Base-by-base conservation (phyloP, 306 rosid genomes). In the Rosa lucieae region DNA sequence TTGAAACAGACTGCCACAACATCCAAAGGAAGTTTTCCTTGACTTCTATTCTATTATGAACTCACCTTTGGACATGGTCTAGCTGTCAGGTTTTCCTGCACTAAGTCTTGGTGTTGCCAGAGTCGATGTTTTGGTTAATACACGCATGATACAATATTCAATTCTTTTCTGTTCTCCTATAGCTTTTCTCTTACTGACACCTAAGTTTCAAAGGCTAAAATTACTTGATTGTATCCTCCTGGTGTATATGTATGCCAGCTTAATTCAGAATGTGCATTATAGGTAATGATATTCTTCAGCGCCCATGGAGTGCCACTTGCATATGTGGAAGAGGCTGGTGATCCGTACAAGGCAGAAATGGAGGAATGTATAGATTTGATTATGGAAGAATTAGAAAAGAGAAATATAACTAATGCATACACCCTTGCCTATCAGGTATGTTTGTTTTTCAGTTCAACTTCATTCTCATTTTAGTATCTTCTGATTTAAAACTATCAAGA, bases 251-350 rank as follows among this genome's bases (percentile, higher is more conserved):
- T 59, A 8, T 13, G 26, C 43, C 29, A 26, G 58, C 29, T 59
- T 42, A 75, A 23, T 59, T 75, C 3, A 29, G 17, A 59, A 85
- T 81, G 73, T 81, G 26, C 42, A 15, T 82, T 75, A 73, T 86
- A 92, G 97, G 92, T 90, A 56, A 89, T 92, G 90, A 82, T 94
- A 86, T 94, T 94, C 90, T 94, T 94, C 81, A 94, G 98, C 67
- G 98, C 98, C 8, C 98, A 94, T 72, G 98, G 98, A 66, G 98
- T 94, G 66, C 98, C 98, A 2, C 93, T 94, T 85, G 98, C 98
- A 69, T 94, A 94, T 81, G 98, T 94, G 72, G 98, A 94, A 87
- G 96, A 92, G 85, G 98, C 98, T 39, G 98, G 98, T 67, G 98
- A 94, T 86, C 98, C 98, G 51, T 94, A 94, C 86, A 94, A 94